Evolutionary conservation across 2,329 filamentous ascomycete species (phyloP).

Genomic region (Paraconiothyrium sp.): DNA sequence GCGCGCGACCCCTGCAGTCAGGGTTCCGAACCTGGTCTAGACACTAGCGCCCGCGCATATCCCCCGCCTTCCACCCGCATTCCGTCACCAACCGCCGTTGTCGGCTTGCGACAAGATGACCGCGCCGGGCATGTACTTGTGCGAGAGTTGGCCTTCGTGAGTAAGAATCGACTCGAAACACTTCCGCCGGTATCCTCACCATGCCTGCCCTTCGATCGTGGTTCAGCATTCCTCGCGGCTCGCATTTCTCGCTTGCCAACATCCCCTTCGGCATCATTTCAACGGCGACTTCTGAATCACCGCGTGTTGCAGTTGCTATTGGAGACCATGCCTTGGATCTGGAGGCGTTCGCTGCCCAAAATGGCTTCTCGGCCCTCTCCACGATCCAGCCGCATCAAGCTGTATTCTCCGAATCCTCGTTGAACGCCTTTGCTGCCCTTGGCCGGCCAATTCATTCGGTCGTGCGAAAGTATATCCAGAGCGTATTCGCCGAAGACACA

Average conservation of each 20-base stretch:
- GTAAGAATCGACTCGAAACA: background rate
- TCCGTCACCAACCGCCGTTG: conserved; percentile 38
- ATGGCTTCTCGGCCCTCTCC: conserved; percentile 69
- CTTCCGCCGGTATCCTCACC: conserved; percentile 11
- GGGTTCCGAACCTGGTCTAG: background rate
- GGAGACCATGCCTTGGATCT: conserved; percentile 78
- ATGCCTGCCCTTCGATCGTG: conserved; percentile 60
- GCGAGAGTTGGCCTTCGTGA: conserved; percentile 13
- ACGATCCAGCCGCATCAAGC: conserved; percentile 65
- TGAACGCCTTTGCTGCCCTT: conserved; percentile 79
- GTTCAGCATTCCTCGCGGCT: conserved; percentile 67
- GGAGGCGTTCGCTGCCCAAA: conserved; percentile 65
- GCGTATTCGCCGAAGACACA: conserved; percentile 69
- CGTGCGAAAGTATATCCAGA: conserved; percentile 75
- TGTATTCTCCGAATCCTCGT: conserved; percentile 71
- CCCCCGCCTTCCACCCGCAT: conserved; percentile 24
- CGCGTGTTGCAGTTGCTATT: conserved; percentile 75
- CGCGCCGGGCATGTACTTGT: background rate
- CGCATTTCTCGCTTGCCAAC: conserved; percentile 79
- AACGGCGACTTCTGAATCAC: conserved; percentile 64
- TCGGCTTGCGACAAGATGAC: background rate
- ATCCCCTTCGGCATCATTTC: conserved; percentile 86
- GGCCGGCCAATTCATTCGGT: conserved; percentile 73
- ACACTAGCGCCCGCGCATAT: conserved; percentile 19
- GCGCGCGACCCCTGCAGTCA: conserved; percentile 23